Base-by-base conservation (phyloP, 495 filamentous ascomycete genomes). In the Xylaria acuta region DNA sequence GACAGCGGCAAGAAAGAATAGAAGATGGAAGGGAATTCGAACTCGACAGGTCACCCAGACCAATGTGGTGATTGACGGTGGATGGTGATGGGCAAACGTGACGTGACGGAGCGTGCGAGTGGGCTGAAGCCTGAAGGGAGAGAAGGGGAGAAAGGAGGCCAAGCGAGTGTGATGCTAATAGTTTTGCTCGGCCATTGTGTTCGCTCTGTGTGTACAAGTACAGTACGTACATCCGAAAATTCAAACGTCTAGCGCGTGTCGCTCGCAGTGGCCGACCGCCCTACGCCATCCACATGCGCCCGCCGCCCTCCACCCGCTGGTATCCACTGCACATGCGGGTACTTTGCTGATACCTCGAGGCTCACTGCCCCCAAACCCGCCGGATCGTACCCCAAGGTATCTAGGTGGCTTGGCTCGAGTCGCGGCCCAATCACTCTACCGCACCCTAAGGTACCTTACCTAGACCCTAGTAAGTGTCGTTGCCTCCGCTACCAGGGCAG, bases 1-100 rank as follows among this genome's bases (percentile, higher is more conserved):
- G 9, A 40, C 47, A 62, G 45, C 60, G 77, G 72, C 72, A 76
- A 80, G 75, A 76, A 80, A 75, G 74, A 79, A 74, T 74, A 74
- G 70, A 79, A 38, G 58, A 36, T 6, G 25, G 34, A 38, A 80
- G 79, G 82, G 77, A 76, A 79, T 75, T 73, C 51, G 77, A 76
- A 79, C 74, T 73, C 65, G 74, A 73, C 75, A 79, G 75, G 80
- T 76, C 76, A 76, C 78, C 78, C 77, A 79, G 75, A 79, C 70
- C 62, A 72, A 74, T 76, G 60, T 70, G 72, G 73, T 65, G 72
- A 79, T 79, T 79, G 81, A 79, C 78, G 73, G 76, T 71, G 73
- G 77, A 75, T 80, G 76, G 79, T 76, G 74, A 78, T 77, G 76
- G 70, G 79, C 72, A 72, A 69, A 71, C 69, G 69, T 64, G 74